phyloP scores from a whole-genome alignment of 495 filamentous ascomycete species.

The Penicillium soppii region DNA sequence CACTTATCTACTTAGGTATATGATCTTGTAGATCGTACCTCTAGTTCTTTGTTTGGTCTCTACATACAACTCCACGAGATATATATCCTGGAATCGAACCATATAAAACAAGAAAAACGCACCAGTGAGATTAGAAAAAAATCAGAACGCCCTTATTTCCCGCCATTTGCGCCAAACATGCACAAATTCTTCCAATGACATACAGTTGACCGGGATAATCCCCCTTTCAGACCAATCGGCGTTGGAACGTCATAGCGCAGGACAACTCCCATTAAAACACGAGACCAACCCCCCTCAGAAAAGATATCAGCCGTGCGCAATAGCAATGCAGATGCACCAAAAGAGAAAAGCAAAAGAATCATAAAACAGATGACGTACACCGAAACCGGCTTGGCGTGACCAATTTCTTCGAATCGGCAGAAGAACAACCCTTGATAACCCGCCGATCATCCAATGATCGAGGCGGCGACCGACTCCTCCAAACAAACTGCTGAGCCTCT shows the following conservation, averaged over 20 bases:
- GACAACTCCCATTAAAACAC: background rate
- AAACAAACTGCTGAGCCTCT: conserved; percentile 24
- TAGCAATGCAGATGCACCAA: background rate
- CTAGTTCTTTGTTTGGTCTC: too few relatives aligned
- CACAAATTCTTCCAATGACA: background rate
- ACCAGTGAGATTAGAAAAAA: background rate
- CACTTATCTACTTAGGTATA: too few relatives aligned
- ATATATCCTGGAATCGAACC: too few relatives aligned
- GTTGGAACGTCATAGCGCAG: conserved; percentile 1
- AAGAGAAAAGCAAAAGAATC: background rate
- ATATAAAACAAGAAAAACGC: background rate
- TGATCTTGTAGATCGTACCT: too few relatives aligned
- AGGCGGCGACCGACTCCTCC: conserved; percentile 16
- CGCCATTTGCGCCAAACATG: background rate
- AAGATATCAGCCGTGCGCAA: background rate
- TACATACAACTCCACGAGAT: too few relatives aligned
- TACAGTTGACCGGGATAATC: background rate
- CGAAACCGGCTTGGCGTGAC: background rate
- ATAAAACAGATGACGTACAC: background rate
- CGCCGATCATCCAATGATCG: background rate
- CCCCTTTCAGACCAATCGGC: background rate
- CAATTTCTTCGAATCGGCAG: background rate
- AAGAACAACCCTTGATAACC: conserved; percentile 2
- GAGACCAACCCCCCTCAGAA: background rate
- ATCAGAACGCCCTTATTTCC: background rate